Percentiles rank a stretch among this genome's conserved stretches.
These are phyloP conservation scores for Eruca vesicaria DNA, from an alignment of 441 rosid genomes.

Conservation along the genomic window DNA sequence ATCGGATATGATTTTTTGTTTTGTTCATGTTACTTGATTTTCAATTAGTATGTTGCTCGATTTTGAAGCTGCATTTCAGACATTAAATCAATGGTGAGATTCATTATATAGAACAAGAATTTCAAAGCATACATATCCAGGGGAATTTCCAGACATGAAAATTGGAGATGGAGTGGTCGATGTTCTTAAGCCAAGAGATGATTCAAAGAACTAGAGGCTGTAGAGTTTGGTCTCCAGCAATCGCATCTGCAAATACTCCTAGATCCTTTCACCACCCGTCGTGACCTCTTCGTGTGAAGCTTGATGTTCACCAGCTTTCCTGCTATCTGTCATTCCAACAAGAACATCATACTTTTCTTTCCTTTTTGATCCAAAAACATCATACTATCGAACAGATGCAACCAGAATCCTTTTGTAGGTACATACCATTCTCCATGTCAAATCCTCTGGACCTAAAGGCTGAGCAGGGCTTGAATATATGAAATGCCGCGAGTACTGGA, in stretches of 20 bases:
- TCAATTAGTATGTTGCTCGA: not conserved
- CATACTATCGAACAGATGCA: too few species aligned
- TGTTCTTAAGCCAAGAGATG: conserved; percentile 20
- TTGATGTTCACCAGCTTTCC: conserved; percentile 82
- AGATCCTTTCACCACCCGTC: conserved; percentile 71
- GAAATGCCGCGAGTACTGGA: conserved; percentile 78
- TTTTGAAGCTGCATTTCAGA: not conserved
- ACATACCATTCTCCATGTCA: conserved; percentile 94
- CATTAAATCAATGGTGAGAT: not conserved
- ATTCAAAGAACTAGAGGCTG: conserved; percentile 25
- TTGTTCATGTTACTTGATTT: too few species aligned
- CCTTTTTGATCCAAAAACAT: too few species aligned
- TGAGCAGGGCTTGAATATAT: conserved; percentile 86
- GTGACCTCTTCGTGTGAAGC: conserved; percentile 75
- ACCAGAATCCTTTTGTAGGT: too few species aligned
- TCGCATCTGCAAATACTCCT: conserved; percentile 75
- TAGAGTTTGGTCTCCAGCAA: conserved; percentile 56
- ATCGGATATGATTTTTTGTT: not conserved
- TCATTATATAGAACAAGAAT: not conserved
- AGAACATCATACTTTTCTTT: not conserved
- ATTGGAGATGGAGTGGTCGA: not conserved
- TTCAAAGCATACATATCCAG: not conserved
- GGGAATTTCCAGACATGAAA: not conserved
- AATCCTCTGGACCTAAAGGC: conserved; percentile 93
- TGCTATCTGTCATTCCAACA: conserved; percentile 51